Conservation (phyloP, 2,329 filamentous ascomycete genomes). For the Cercospora canescens region DNA sequence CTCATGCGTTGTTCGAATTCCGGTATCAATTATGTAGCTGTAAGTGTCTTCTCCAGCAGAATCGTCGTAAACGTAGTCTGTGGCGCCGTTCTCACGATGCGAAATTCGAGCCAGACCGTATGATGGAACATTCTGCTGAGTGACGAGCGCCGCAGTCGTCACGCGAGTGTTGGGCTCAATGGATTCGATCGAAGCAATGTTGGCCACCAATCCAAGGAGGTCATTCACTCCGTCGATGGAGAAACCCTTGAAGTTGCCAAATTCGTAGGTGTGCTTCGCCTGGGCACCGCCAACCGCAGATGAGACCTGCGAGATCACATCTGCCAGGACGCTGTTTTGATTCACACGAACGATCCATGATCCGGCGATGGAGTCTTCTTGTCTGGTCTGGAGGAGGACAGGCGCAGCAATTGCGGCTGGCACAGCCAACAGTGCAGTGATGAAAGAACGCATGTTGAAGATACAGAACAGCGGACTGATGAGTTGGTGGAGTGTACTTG, state of each 20-base stretch:
- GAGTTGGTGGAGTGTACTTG: background rate
- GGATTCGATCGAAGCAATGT: conserved; percentile 35
- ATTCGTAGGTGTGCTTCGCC: conserved; percentile 37
- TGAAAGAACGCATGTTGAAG: conserved; percentile 23
- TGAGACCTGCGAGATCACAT: conserved; percentile 21
- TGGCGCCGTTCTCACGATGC: conserved; percentile 33
- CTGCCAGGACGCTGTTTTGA: conserved; percentile 17
- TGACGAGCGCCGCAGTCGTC: conserved; percentile 38
- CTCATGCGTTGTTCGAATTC: conserved; percentile 22
- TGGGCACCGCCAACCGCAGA: conserved; percentile 18
- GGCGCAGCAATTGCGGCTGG: conserved; percentile 27
- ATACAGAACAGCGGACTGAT: background rate
- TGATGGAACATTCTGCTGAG: conserved; percentile 39
- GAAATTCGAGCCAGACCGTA: conserved; percentile 47
- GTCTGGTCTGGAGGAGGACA: conserved; percentile 20
- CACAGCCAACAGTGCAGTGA: conserved; percentile 23
- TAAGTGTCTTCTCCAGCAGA: conserved; percentile 35
- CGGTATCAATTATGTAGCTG: conserved; percentile 30
- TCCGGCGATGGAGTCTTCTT: conserved; percentile 21
- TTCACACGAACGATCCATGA: conserved; percentile 28
- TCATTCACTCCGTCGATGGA: conserved; percentile 38
- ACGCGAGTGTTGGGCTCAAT: conserved; percentile 43
- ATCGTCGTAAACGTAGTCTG: conserved; percentile 42
- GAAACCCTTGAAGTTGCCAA: conserved; percentile 43
- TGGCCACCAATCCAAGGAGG: conserved; percentile 32